phyloP scores from a whole-genome alignment of 2,329 filamentous ascomycete genomes.

The Ophiostoma himal-ulmi region DNA sequence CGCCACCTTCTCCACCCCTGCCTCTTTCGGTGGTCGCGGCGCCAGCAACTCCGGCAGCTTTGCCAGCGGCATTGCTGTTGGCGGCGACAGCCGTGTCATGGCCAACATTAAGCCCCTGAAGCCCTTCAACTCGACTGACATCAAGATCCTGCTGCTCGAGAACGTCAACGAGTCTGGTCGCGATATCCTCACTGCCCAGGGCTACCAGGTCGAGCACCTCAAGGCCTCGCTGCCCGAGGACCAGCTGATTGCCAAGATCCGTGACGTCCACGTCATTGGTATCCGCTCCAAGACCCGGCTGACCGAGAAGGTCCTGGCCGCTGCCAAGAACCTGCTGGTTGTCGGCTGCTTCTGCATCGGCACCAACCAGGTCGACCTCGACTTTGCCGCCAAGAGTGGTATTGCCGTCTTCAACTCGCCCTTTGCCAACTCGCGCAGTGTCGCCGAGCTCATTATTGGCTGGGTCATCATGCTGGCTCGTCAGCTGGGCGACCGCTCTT shows the following conservation, averaged over 20 bases:
- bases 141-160: constrained; percentile 92
- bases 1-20: constrained; percentile 56
- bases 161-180: constrained; percentile 90
- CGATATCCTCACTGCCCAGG: constrained; percentile 75
- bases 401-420: constrained; percentile 99
- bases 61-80: constrained; percentile 38
- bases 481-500: constrained; percentile 87
- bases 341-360: constrained; percentile 99
- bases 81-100: constrained; percentile 31
- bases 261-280: constrained; percentile 91
- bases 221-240: constrained; percentile 89
- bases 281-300: constrained; percentile 98
- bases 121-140: constrained; percentile 90
- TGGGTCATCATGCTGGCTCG: constrained; percentile 90
- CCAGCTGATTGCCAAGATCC: constrained; percentile 93
- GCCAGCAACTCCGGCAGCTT: constrained; percentile 13
- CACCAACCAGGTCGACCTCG: constrained; percentile 88
- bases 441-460: constrained; percentile 90
- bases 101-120: constrained; percentile 69
- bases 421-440: constrained; percentile 94
- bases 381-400: constrained; percentile 73
- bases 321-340: constrained; percentile 91
- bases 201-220: constrained; percentile 89
- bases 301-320: constrained; percentile 72
- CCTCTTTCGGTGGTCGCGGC: constrained; percentile 27